Percentiles rank a stretch among this genome's conserved stretches.
phyloP scores from a whole-genome alignment of 495 filamentous ascomycete genomes.

The Penicillium subrubescens region DNA sequence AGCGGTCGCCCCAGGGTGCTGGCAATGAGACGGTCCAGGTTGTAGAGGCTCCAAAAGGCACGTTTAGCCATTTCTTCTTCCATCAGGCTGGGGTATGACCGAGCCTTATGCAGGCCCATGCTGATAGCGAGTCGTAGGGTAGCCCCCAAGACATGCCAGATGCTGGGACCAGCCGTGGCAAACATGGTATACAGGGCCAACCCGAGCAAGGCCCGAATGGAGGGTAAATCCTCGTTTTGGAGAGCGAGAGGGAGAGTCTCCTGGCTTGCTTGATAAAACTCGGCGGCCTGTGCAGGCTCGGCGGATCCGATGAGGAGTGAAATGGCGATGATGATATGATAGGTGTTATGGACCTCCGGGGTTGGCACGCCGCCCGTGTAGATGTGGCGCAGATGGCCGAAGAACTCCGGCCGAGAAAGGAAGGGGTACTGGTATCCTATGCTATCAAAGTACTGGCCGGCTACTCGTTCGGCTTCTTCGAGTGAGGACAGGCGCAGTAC shows the following conservation, averaged over 20 bases:
- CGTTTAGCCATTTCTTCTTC: constrained; percentile 54
- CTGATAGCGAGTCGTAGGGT: constrained; percentile 51
- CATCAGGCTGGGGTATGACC: constrained; percentile 35
- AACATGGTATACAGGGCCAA: constrained; percentile 55
- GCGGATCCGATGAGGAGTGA: constrained; percentile 42
- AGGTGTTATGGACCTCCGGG: constrained; percentile 41
- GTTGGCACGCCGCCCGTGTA: constrained; percentile 40
- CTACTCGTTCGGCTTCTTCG: constrained; percentile 43
- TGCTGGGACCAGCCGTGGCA: constrained; percentile 50
- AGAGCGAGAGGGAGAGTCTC: constrained; percentile 41
- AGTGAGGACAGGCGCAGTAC: constrained; percentile 42
- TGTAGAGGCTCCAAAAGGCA: constrained; percentile 57
- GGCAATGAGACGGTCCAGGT: constrained; percentile 52
- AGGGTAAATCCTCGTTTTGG: constrained; percentile 47
- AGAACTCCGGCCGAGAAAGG: constrained; percentile 41
- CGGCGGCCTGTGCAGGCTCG: constrained; percentile 36
- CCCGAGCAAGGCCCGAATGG: constrained; percentile 50
- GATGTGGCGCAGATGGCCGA: constrained; percentile 40
- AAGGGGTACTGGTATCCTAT: constrained; percentile 52
- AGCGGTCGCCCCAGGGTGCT: constrained; percentile 53
- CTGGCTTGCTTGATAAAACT: constrained; percentile 46
- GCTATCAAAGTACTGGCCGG: constrained; percentile 45
- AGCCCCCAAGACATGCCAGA: constrained; percentile 55
- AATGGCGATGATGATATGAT: constrained; percentile 48
- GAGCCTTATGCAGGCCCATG: constrained; percentile 51